Evolutionary conservation across 208 protist species (phyloP), one percentile per base, ranked within the genome.

Genomic region (Trypanosoma lewisi): DNA sequence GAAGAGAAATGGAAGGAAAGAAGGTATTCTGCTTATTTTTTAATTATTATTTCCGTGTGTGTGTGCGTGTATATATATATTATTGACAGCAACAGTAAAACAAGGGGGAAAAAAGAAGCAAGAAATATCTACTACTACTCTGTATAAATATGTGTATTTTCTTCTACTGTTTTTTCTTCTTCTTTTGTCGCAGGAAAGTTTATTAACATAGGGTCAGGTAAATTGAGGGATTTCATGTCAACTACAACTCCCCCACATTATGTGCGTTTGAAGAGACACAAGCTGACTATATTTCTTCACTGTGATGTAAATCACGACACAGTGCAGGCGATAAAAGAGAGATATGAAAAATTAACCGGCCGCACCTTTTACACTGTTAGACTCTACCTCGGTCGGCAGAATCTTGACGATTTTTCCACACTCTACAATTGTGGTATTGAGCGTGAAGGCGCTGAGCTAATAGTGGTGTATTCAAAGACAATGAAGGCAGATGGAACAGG

Each of bases 221-320:
- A n/a, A n/a, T n/a, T n/a, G n/a, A 16, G 23, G 45, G 25, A 12
- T 19, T 65, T 45, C 6, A 73, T 73, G 37, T 66, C 55, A n/a
- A 48, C 67, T 28, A 19, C 64, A n/a, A 21, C 57, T 1, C 85
- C 83, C 2, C 75, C 82, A 6, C 89, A 93, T 63, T 95, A 93
- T 62, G 47, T 95, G 34, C 81, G 86, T 1, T 72, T 95, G 25
- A 84, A 78, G 70, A 84, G 86, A 4, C 77, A 90, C 64, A 78
- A 85, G n/a, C 69, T 80, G 17, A 92, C 85, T 14, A 85, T 96
- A 33, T 96, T 96, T 66, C 59, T 96, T 36, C 86, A 92, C 75
- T 96, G 90, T 60, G 90, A 96, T 63, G 85, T 96, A 31, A 82
- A 93, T 59, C 85, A 88, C 49, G 90, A 96, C 69, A 94, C 90